A percentile compares a stretch with the other conserved stretches of the same genome.
These are phyloP conservation scores for Asclepias syriaca DNA, from an alignment of 257 asterid species.

Conservation along the genomic window DNA sequence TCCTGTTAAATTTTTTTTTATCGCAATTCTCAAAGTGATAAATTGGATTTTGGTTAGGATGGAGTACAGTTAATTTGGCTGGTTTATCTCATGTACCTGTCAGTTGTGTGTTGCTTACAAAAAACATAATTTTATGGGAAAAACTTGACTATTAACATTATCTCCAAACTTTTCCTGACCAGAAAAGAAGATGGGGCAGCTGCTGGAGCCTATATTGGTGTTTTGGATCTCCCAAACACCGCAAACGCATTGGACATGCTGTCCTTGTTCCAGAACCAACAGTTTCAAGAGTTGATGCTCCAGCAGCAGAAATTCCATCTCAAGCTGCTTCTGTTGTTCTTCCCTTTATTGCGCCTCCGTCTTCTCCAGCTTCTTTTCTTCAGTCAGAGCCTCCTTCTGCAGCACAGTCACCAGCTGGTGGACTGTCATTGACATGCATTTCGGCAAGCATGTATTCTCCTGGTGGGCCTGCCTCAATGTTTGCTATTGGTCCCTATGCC, in stretches of 20 bases:
- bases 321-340: conserved; percentile 49
- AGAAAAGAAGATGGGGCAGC: conserved; percentile 87
- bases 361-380: conserved; percentile 89
- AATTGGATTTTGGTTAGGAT: not conserved
- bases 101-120: not conserved
- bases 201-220: conserved; percentile 80
- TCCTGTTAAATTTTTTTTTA: not conserved
- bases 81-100: not conserved
- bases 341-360: conserved; percentile 90
- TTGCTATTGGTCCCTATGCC: conserved; percentile 89
- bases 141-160: not conserved
- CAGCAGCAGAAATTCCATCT: conserved; percentile 36
- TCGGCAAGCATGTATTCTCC: conserved; percentile 81
- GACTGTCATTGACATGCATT: conserved; percentile 45
- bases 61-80: not conserved
- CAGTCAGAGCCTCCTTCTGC: conserved; percentile 87
- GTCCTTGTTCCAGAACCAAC: conserved; percentile 60
- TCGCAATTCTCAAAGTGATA: not conserved
- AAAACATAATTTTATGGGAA: not conserved
- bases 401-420: conserved; percentile 65
- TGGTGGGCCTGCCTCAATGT: conserved; percentile 73
- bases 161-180: conserved; percentile 8
- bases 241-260: conserved; percentile 68
- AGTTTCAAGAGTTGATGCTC: conserved; percentile 32
- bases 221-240: conserved; percentile 60